A percentile compares a stretch with the other conserved stretches of the same genome.
These are phyloP conservation scores for Amaranthus hypochondriacus DNA, from an alignment of 148 eudicot species.

Conservation along the genomic window DNA sequence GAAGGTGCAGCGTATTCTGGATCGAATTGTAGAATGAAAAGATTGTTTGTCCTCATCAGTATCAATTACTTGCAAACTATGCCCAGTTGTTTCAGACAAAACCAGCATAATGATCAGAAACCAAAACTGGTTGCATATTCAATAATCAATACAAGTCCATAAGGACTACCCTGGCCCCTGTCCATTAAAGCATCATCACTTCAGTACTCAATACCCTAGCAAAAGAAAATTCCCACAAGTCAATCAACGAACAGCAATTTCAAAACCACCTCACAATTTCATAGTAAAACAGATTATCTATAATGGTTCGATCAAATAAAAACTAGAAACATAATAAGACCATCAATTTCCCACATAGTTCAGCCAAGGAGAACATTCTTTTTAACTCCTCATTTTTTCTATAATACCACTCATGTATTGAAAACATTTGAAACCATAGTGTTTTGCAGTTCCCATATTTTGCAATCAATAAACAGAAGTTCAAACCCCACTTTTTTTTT, in stretches of 20 bases:
- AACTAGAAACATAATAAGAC: too few relatives aligned
- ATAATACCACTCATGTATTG: too few relatives aligned
- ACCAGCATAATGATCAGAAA: constrained; percentile 24
- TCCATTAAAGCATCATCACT: constrained; percentile 6
- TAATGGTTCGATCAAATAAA: too few relatives aligned
- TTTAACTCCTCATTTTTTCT: too few relatives aligned
- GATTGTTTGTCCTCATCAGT: constrained; percentile 30
- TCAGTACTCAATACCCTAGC: neutral
- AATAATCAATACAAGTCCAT: constrained; percentile 8
- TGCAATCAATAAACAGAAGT: too few relatives aligned
- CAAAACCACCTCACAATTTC: neutral
- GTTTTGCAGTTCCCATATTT: too few relatives aligned
- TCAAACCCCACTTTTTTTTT: too few relatives aligned
- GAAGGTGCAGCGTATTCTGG: constrained; percentile 43
- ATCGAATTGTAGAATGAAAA: constrained; percentile 20
- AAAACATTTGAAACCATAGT: too few relatives aligned
- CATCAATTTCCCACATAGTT: too few relatives aligned
- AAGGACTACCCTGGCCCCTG: constrained; percentile 10
- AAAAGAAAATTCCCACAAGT: neutral
- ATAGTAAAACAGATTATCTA: too few relatives aligned
- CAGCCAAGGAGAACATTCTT: too few relatives aligned
- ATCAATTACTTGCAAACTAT: constrained; percentile 15
- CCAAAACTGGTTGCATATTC: constrained; percentile 10
- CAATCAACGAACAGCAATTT: neutral
- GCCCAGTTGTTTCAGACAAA: constrained; percentile 8